phyloP scores from a whole-genome alignment of 768 basidiomycete species.

The Collybia mongolica region DNA sequence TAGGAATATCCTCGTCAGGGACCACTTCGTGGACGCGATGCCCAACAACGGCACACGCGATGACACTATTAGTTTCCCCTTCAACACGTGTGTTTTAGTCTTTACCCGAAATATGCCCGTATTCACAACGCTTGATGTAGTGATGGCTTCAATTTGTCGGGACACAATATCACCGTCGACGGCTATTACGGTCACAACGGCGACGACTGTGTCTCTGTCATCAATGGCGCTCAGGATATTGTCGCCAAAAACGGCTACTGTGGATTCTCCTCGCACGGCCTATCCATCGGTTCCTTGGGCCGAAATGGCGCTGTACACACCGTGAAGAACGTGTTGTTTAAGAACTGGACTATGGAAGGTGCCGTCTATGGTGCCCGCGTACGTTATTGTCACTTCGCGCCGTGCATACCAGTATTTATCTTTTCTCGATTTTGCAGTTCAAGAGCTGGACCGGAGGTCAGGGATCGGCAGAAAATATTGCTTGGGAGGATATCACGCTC shows the following conservation, averaged over 20 bases:
- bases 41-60: constrained; percentile 38
- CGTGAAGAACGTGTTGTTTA: constrained; percentile 43
- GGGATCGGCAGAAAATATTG: constrained; percentile 46
- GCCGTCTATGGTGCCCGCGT: constrained; percentile 46
- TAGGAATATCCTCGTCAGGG: constrained; percentile 33
- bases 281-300: constrained; percentile 47
- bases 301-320: constrained; percentile 35
- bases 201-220: constrained; percentile 48
- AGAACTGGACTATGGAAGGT: constrained; percentile 49
- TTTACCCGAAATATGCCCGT: background rate
- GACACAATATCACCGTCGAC: constrained; percentile 38
- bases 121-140: constrained; percentile 9
- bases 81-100: constrained; percentile 36
- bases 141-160: constrained; percentile 35
- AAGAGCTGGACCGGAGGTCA: constrained; percentile 50
- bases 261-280: constrained; percentile 46
- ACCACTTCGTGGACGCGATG: constrained; percentile 39
- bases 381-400: constrained; percentile 7
- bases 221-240: constrained; percentile 43
- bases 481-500: constrained; percentile 44
- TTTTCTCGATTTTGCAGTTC: constrained; percentile 27
- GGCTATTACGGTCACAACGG: constrained; percentile 45
- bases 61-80: constrained; percentile 37
- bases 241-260: constrained; percentile 44
- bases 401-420: constrained; percentile 2